Evolutionary conservation across 148 eudicot genomes (phyloP).

Genomic region (Cornus florida): DNA sequence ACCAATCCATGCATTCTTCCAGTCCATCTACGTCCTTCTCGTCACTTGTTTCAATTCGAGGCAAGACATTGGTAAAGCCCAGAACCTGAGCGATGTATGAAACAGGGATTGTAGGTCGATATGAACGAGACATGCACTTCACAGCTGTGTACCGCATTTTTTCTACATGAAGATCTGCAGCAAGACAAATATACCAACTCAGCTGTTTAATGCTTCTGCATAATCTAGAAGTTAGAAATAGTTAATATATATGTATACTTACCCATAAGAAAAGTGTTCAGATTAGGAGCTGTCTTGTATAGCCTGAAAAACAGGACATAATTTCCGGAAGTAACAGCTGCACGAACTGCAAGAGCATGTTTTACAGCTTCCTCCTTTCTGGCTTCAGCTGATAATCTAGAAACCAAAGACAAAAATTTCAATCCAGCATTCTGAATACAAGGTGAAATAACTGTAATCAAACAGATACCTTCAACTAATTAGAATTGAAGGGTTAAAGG

Average conservation of each 20-base stretch:
- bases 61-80: slow-evolving; percentile 55
- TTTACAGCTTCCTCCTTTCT: slow-evolving; percentile 73
- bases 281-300: slow-evolving; percentile 80
- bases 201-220: background rate
- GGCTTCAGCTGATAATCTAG: slow-evolving; percentile 75
- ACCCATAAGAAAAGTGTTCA: slow-evolving; percentile 90
- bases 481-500: background rate
- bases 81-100: slow-evolving; percentile 67
- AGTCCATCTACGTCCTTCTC: slow-evolving; percentile 63
- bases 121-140: slow-evolving; percentile 83
- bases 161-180: slow-evolving; percentile 81
- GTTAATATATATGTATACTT: slow-evolving; percentile 18
- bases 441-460: background rate
- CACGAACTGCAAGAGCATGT: slow-evolving; percentile 92
- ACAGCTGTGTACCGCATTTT: slow-evolving; percentile 91
- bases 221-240: background rate
- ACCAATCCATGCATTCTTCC: slow-evolving; percentile 92
- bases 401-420: slow-evolving; percentile 15
- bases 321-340: slow-evolving; percentile 85
- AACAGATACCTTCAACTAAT: no score
- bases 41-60: slow-evolving; percentile 46
- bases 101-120: slow-evolving; percentile 90
- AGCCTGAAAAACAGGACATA: slow-evolving; percentile 83
- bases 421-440: slow-evolving; percentile 11
- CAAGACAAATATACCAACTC: background rate